phyloP scores from a whole-genome alignment of 1,139 yeast species.

The Kluyveromyces sp. region DNA sequence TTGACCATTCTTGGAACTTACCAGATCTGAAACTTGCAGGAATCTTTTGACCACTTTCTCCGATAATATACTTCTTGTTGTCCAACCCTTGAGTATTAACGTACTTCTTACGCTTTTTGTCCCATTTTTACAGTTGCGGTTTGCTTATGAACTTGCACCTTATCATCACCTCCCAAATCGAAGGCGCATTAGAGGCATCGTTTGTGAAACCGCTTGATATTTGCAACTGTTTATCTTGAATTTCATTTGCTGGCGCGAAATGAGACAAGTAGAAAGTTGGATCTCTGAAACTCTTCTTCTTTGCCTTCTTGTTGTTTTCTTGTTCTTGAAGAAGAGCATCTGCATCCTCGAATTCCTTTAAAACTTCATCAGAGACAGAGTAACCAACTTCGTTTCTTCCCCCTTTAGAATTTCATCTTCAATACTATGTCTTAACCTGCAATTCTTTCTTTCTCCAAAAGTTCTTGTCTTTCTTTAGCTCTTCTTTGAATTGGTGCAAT shows the following conservation, averaged over 20 bases:
- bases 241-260: slow-evolving; percentile 72
- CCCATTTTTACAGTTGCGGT: slow-evolving; percentile 85
- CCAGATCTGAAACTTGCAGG: slow-evolving; percentile 94
- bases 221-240: slow-evolving; percentile 77
- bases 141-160: slow-evolving; percentile 50
- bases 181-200: slow-evolving; percentile 80
- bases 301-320: slow-evolving; percentile 27
- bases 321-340: slow-evolving; percentile 39
- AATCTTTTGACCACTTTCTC: slow-evolving; percentile 88
- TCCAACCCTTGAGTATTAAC: slow-evolving; percentile 74
- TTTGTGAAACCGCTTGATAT: slow-evolving; percentile 62
- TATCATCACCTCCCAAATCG: slow-evolving; percentile 78
- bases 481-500: slow-evolving; percentile 80
- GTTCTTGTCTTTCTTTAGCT: slow-evolving; percentile 61
- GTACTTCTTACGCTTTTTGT: slow-evolving; percentile 86
- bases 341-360: slow-evolving; percentile 55
- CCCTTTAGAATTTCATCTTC: slow-evolving; percentile 63
- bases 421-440: slow-evolving; percentile 68
- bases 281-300: slow-evolving; percentile 55
- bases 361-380: slow-evolving; percentile 44
- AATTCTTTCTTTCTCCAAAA: slow-evolving; percentile 63
- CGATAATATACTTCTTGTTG: slow-evolving; percentile 72
- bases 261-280: slow-evolving; percentile 83
- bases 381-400: slow-evolving; percentile 52
- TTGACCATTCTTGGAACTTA: slow-evolving; percentile 84